Conservation (phyloP, 306 rosid species). For the Trifolium fragiferum region DNA sequence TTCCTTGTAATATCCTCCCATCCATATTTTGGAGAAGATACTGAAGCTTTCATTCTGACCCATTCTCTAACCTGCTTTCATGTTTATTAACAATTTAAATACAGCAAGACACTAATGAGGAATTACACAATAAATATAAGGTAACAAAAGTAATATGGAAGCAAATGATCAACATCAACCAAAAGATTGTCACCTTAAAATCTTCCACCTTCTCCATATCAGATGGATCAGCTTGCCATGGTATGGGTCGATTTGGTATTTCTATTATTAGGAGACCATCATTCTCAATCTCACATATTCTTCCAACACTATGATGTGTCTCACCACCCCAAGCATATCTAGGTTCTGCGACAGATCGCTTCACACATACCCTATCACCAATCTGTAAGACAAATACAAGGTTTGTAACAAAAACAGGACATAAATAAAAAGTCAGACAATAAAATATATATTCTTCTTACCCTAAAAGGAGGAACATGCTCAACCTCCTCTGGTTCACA, state of each 20-base stretch:
- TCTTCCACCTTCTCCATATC: conserved; percentile 99
- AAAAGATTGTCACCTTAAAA: conserved; percentile 69
- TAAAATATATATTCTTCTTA: conserved; percentile 42
- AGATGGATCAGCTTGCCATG: conserved; percentile 99
- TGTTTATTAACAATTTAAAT: conserved; percentile 30
- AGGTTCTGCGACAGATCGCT: conserved; percentile 98
- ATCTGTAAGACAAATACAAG: conserved; percentile 60
- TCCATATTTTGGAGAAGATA: conserved; percentile 95
- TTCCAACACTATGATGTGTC: conserved; percentile 97
- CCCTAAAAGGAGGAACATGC: conserved; percentile 88
- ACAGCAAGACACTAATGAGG: conserved; percentile 31
- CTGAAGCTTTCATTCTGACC: conserved; percentile 98
- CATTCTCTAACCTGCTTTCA: conserved; percentile 88
- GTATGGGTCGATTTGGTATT: conserved; percentile 90
- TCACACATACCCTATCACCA: conserved; percentile 91
- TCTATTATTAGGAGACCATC: conserved; percentile 94
- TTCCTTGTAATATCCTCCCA: conserved; percentile 96
- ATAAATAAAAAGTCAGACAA: background rate
- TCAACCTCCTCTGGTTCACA: conserved; percentile 99
- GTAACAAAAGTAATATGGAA: conserved; percentile 26
- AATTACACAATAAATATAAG: no score
- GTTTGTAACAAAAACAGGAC: conserved; percentile 5
- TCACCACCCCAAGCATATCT: conserved; percentile 99
- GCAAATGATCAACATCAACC: conserved; percentile 18
- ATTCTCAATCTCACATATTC: conserved; percentile 93